Percentiles rank a stretch among this genome's conserved stretches.
phyloP scores from a whole-genome alignment of 2,329 filamentous ascomycete genomes.

The Gnomoniopsis smithogilvyi region DNA sequence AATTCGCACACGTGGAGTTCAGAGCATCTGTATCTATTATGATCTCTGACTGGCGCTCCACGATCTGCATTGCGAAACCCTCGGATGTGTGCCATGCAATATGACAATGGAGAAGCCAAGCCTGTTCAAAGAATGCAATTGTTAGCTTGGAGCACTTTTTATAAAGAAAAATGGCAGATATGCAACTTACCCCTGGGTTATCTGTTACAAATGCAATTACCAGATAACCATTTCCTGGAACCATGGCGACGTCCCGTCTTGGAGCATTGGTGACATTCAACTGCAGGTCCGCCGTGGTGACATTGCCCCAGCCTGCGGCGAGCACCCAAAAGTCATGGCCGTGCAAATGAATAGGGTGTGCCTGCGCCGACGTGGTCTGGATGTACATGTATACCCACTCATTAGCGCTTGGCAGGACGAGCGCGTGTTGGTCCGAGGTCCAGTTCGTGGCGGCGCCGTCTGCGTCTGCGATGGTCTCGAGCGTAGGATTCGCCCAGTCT shows the following conservation, averaged over 20 bases:
- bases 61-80: slow-evolving; percentile 33
- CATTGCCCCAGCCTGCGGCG: slow-evolving; percentile 21
- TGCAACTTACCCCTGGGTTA: slow-evolving; percentile 26
- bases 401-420: slow-evolving; percentile 6
- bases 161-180: neutral
- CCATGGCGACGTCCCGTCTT: slow-evolving; percentile 32
- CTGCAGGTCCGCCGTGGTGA: slow-evolving; percentile 24
- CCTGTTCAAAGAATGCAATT: slow-evolving; percentile 18
- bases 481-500: slow-evolving; percentile 17
- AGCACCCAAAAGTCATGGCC: slow-evolving; percentile 32
- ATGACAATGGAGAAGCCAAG: slow-evolving; percentile 26
- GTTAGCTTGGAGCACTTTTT: neutral
- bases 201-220: slow-evolving; percentile 29
- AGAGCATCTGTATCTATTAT: slow-evolving; percentile 9
- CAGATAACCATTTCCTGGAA: slow-evolving; percentile 26
- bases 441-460: neutral
- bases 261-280: slow-evolving; percentile 29
- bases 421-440: neutral
- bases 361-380: slow-evolving; percentile 25
- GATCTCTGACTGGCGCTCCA: slow-evolving; percentile 26
- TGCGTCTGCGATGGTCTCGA: slow-evolving; percentile 7
- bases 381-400: slow-evolving; percentile 27
- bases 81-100: slow-evolving; percentile 32
- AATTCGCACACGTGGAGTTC: slow-evolving; percentile 8
- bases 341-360: slow-evolving; percentile 48